phyloP scores from a whole-genome alignment of 352 stramenopile species.

The Globisporangium okanoganense region DNA sequence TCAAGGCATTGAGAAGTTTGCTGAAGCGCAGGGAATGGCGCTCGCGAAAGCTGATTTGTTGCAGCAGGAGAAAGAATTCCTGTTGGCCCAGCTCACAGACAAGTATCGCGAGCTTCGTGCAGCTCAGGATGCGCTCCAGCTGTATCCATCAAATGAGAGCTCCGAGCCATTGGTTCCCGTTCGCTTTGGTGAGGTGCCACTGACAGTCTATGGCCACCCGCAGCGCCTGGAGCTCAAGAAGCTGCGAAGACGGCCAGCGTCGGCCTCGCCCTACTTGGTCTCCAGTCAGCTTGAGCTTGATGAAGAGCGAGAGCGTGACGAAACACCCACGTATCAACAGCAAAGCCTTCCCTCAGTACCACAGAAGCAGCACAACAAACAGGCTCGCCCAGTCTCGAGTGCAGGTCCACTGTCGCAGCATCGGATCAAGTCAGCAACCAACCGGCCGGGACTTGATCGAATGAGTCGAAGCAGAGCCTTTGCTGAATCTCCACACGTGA shows the following conservation, averaged over 20 bases:
- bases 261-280: conserved; percentile 19
- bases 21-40: conserved; percentile 27
- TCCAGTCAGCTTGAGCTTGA: background rate
- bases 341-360: background rate
- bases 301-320: conserved; percentile 7
- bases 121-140: conserved; percentile 12
- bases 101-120: conserved; percentile 37
- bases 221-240: conserved; percentile 41
- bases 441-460: background rate
- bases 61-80: conserved; percentile 52
- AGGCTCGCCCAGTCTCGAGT: conserved; percentile 3
- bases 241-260: conserved; percentile 22
- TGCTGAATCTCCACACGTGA: background rate
- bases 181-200: conserved; percentile 16
- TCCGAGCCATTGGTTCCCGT: background rate
- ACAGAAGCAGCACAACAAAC: background rate
- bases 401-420: conserved; percentile 7
- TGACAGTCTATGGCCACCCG: conserved; percentile 50
- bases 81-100: conserved; percentile 45
- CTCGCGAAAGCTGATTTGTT: conserved; percentile 37
- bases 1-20: conserved; percentile 8
- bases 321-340: background rate
- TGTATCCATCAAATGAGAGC: conserved; percentile 8
- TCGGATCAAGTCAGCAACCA: background rate
- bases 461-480: background rate